Evolutionary conservation across 441 rosid species (phyloP), one percentile per base, ranked within the genome.

Genomic region (Mallotus japonicus): DNA sequence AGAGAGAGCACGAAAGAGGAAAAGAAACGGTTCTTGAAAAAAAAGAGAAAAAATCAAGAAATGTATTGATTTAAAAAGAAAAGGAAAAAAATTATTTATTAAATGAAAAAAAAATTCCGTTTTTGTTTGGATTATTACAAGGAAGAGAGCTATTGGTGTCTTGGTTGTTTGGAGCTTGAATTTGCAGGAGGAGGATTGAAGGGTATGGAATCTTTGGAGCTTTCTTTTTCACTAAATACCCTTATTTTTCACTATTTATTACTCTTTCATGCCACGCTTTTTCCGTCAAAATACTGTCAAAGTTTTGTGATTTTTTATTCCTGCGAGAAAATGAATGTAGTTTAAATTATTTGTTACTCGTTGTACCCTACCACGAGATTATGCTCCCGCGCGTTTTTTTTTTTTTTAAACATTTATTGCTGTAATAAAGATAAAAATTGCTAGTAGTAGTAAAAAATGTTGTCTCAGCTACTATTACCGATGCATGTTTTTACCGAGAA

Each of bases 131-230:
- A 37, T 37, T 37, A 37, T 37, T 37, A 37, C 5, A 6, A 37
- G 40, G 5, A 28, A 28, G 32, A 28, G 32, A 28, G 3, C 32
- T 0, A 0, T 24, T 2, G 28, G 28, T 2, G 28, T 1, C 32
- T 2, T 28, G 32, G 40, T 78, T 71, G 78, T 74, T 73, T 78
- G 67, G 13, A 73, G 76, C 69, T 58, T 63, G 40, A 65, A 59
- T 42, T 66, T 34, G 67, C 58, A 40, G 63, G 32, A 28, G 32
- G 32, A 37, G 37, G 37, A 32, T 1, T 37, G 40, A 37, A 37
- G 40, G 10, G 40, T 64, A 77, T 70, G 79, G 85, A 79, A 80
- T 74, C 83, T 78, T 73, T 78, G 83, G 71, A 78, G 56, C 64
- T 22, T 81, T 62, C 58, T 57, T 37, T 61, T 51, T 11, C 2